A percentile compares a stretch with the other conserved stretches of the same genome.
These are phyloP conservation scores for Phytophthora hibernalis DNA, from an alignment of 352 stramenopile genomes.

Conservation along the genomic window DNA sequence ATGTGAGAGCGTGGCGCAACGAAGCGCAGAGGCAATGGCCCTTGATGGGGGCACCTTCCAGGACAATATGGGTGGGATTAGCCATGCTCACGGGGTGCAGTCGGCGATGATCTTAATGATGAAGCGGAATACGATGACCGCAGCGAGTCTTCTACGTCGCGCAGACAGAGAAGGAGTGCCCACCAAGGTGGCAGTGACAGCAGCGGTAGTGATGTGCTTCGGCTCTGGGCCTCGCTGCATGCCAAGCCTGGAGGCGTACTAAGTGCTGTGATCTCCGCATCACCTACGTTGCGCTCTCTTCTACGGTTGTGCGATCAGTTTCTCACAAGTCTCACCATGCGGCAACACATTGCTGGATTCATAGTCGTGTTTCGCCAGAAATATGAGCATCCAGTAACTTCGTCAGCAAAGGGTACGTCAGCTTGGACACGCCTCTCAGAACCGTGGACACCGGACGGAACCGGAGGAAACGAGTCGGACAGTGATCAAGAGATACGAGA, in stretches of 20 bases:
- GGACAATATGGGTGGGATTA: constrained; percentile 37
- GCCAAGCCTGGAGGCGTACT: constrained; percentile 46
- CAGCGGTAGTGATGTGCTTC: constrained; percentile 32
- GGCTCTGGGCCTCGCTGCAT: constrained; percentile 45
- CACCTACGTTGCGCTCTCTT: constrained; percentile 38
- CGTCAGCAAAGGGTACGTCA: constrained; percentile 21
- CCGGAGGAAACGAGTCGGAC: constrained; percentile 28
- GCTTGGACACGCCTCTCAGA: constrained; percentile 44
- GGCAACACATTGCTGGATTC: constrained; percentile 52
- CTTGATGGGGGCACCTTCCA: constrained; percentile 36
- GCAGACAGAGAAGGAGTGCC: constrained; percentile 23
- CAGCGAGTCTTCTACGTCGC: constrained; percentile 36
- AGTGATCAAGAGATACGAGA: constrained; percentile 40
- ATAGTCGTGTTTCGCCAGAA: constrained; percentile 63
- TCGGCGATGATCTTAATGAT: constrained; percentile 35
- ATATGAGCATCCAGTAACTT: constrained; percentile 38
- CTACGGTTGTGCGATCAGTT: constrained; percentile 57
- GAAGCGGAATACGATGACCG: constrained; percentile 46
- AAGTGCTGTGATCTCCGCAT: constrained; percentile 40
- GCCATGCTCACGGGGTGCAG: constrained; percentile 37
- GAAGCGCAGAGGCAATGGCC: constrained; percentile 58
- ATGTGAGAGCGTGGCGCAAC: constrained; percentile 61
- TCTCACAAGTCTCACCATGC: constrained; percentile 49
- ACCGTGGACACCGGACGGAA: constrained; percentile 25
- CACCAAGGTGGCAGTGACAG: constrained; percentile 18